Percentiles rank a stretch among this genome's conserved stretches.
Conservation (phyloP, 2,329 filamentous ascomycete species). For the Raffaelea ambrosiae region DNA sequence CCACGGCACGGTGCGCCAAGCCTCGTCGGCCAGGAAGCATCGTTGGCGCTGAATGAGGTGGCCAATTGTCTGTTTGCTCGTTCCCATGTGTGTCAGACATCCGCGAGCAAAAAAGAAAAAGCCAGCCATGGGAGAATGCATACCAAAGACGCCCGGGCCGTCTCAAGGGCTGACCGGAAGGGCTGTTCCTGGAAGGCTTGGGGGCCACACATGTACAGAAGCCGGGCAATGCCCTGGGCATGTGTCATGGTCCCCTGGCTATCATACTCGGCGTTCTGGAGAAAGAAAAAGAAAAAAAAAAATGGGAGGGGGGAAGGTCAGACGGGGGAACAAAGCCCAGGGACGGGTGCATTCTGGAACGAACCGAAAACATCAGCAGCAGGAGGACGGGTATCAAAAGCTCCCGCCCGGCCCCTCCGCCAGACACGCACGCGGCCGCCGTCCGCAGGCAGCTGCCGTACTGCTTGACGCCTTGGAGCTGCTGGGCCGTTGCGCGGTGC, state of each 20-base stretch:
- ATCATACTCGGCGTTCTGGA: no score
- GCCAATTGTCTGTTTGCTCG: background rate
- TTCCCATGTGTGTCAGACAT: no score
- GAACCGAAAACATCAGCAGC: background rate
- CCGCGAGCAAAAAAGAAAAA: no score
- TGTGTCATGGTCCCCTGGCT: background rate
- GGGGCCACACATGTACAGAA: slow-evolving; percentile 2
- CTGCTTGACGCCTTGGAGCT: background rate
- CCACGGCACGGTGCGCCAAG: slow-evolving; percentile 1
- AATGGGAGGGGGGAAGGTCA: no score
- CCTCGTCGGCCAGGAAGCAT: background rate
- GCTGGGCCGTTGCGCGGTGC: background rate
- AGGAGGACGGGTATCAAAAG: background rate
- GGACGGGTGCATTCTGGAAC: background rate
- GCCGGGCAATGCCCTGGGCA: background rate
- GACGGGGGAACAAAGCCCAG: no score
- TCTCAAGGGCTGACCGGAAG: background rate
- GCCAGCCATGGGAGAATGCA: no score
- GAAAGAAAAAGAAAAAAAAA: no score
- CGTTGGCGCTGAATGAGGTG: background rate
- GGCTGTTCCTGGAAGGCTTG: slow-evolving; percentile 1
- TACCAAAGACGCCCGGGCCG: background rate
- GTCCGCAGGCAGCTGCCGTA: background rate
- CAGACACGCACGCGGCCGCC: background rate
- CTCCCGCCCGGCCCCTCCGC: background rate